These are phyloP conservation scores for Cyanodermella asteris DNA, from an alignment of 2,329 filamentous ascomycete genomes.

Conservation along the genomic window DNA sequence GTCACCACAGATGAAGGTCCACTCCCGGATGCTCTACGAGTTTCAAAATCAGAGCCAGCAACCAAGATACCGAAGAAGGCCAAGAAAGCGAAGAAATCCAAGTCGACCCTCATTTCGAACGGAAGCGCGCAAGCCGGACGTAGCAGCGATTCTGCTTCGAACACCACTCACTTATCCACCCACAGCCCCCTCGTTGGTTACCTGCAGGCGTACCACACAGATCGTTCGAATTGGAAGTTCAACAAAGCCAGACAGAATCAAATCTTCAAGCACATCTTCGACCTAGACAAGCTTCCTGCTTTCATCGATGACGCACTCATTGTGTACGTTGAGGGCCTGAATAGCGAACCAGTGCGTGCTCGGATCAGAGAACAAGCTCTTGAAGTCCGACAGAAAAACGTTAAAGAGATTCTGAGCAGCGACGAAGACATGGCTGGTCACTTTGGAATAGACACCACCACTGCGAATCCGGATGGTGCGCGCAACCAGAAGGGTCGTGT, in stretches of 20 bases:
- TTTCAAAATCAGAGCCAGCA: background rate
- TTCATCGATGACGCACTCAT: constrained; percentile 48
- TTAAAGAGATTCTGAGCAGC: constrained; percentile 3
- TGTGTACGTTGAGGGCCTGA: constrained; percentile 57
- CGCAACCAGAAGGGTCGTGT: background rate
- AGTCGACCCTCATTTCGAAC: too few relatives aligned
- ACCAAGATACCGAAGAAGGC: constrained; percentile 9
- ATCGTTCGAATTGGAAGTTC: constrained; percentile 68
- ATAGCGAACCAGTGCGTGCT: constrained; percentile 41
- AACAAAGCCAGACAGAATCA: constrained; percentile 82
- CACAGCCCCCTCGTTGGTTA: constrained; percentile 47
- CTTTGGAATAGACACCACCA: background rate
- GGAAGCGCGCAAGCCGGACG: too few relatives aligned
- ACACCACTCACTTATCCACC: constrained; percentile 1
- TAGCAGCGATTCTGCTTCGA: constrained; percentile 4
- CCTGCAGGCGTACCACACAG: constrained; percentile 50
- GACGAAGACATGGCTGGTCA: background rate
- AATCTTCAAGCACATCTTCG: constrained; percentile 63
- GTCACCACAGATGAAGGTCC: too few relatives aligned
- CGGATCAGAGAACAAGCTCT: constrained; percentile 5
- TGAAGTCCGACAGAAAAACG: constrained; percentile 5
- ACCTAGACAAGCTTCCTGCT: constrained; percentile 46
- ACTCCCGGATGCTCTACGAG: too few relatives aligned
- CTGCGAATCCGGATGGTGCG: constrained; percentile 1
- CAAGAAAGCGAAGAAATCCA: constrained; percentile 12